phyloP scores from a whole-genome alignment of 2,329 filamentous ascomycete species.

The Colletotrichum chlorophyti region DNA sequence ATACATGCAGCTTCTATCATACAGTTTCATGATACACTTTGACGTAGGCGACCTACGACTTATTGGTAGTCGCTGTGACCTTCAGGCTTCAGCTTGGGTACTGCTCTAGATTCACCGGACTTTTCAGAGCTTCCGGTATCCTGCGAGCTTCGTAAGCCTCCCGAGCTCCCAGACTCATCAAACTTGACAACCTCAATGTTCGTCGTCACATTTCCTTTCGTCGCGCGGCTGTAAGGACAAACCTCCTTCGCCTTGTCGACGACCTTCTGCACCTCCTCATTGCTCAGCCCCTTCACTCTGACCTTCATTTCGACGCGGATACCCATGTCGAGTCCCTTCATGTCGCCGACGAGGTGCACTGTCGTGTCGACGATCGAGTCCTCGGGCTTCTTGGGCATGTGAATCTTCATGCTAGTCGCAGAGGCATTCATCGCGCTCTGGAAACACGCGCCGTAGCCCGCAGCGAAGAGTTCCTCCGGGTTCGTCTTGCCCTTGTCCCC shows the following conservation, averaged over 20 bases:
- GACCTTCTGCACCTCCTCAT: constrained; percentile 34
- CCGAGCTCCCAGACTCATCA: not conserved
- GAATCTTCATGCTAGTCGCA: constrained; percentile 46
- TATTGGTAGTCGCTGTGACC: constrained; percentile 26
- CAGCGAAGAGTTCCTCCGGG: constrained; percentile 54
- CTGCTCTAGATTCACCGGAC: not conserved
- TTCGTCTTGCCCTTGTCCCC: constrained; percentile 50
- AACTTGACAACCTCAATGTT: constrained; percentile 32
- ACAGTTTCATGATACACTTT: not conserved
- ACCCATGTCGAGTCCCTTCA: constrained; percentile 52
- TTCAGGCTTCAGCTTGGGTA: constrained; percentile 3
- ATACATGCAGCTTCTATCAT: not conserved
- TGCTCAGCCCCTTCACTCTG: constrained; percentile 38
- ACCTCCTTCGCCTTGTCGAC: constrained; percentile 35
- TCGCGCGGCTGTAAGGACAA: constrained; percentile 38
- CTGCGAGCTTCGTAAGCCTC: not conserved
- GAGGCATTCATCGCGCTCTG: constrained; percentile 53
- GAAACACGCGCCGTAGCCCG: constrained; percentile 54
- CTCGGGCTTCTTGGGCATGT: constrained; percentile 43
- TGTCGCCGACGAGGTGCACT: constrained; percentile 51
- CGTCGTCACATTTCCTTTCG: constrained; percentile 35
- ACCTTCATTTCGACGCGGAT: constrained; percentile 51
- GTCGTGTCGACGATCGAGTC: constrained; percentile 48
- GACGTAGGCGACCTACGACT: too few species aligned
- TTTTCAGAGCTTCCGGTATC: not conserved